phyloP scores from a whole-genome alignment of 73 alveolate species.

The Stentor coeruleus region DNA sequence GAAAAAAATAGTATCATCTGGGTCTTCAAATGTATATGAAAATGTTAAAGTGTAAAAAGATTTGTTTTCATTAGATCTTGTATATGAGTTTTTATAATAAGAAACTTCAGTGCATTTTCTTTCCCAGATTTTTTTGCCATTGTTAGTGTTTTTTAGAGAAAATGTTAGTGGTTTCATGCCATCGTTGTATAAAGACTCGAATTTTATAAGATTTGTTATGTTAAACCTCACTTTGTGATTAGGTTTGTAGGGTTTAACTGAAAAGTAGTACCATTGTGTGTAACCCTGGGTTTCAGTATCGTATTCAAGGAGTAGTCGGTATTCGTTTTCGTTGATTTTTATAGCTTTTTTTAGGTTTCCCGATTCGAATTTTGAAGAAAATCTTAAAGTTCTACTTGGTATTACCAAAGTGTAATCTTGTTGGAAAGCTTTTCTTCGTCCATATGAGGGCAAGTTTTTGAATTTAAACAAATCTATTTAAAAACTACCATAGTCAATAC shows the following conservation, averaged over 20 bases:
- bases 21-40: constrained; percentile 89
- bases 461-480: background rate
- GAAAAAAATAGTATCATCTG: constrained; percentile 91
- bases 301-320: constrained; percentile 36
- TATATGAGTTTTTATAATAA: constrained; percentile 70
- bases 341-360: constrained; percentile 60
- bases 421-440: too few relatives aligned
- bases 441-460: background rate
- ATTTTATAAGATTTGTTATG: constrained; percentile 34
- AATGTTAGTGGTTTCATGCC: constrained; percentile 76
- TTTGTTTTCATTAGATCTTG: constrained; percentile 46
- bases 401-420: too few relatives aligned
- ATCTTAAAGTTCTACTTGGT: too few relatives aligned
- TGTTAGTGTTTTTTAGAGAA: constrained; percentile 50
- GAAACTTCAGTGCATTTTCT: constrained; percentile 83
- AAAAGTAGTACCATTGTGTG: constrained; percentile 57
- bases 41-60: constrained; percentile 88
- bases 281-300: constrained; percentile 50
- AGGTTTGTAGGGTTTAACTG: constrained; percentile 29
- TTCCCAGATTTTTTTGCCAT: constrained; percentile 60
- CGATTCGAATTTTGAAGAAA: constrained; percentile 53
- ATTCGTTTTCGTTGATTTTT: constrained; percentile 39
- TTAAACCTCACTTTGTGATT: constrained; percentile 40
- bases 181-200: constrained; percentile 45
- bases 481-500: background rate